A percentile compares a stretch with the other conserved stretches of the same genome.
Conservation (phyloP, 257 asterid species). For the Solanum bulbocastanum region DNA sequence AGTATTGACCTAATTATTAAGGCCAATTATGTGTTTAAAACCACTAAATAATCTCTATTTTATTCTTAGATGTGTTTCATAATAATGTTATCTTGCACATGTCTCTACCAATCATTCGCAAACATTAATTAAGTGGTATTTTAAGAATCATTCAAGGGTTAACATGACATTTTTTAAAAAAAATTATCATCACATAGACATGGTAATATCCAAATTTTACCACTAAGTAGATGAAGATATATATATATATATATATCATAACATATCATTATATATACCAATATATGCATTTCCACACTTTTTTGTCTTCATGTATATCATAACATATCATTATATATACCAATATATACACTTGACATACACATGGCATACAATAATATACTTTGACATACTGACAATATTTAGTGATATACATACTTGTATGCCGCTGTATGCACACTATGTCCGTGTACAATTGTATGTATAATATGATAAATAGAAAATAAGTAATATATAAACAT, state of each 20-base stretch:
- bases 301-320: background rate
- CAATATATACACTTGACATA: background rate
- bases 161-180: background rate
- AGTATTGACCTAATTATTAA: too few relatives aligned
- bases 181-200: too few relatives aligned
- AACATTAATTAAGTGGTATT: background rate
- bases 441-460: background rate
- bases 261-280: too few relatives aligned
- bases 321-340: background rate
- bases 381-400: background rate
- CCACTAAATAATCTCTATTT: background rate
- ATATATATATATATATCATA: too few relatives aligned
- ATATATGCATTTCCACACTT: too few relatives aligned
- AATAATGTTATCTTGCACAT: background rate
- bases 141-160: background rate
- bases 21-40: background rate
- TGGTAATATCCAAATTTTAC: too few relatives aligned
- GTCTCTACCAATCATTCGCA: background rate
- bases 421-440: background rate
- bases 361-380: background rate
- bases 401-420: background rate
- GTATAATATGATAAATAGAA: background rate
- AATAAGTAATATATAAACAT: too few relatives aligned
- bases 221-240: too few relatives aligned
- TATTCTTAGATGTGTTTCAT: background rate